A percentile compares a stretch with the other conserved stretches of the same genome.
These are phyloP conservation scores for Xylaria scruposa DNA, from an alignment of 495 filamentous ascomycete genomes.

Conservation along the genomic window DNA sequence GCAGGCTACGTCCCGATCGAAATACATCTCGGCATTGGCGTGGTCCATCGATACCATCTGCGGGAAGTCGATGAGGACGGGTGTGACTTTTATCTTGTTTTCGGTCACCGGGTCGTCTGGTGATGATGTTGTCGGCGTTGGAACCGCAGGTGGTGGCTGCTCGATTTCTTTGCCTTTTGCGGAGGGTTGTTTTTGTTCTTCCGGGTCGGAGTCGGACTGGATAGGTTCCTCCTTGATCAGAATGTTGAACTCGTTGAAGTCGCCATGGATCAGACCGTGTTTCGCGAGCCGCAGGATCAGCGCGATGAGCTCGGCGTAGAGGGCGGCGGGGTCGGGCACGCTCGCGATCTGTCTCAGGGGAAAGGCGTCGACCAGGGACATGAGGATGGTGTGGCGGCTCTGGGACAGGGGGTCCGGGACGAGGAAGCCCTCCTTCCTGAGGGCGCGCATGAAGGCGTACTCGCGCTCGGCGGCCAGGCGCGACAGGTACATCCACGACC, in stretches of 20 bases:
- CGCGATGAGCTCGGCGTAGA: slow-evolving; percentile 89
- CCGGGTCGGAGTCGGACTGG: slow-evolving; percentile 22
- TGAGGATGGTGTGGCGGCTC: slow-evolving; percentile 92
- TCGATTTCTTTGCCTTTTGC: slow-evolving; percentile 38
- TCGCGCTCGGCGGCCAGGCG: slow-evolving; percentile 91
- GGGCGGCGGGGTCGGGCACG: slow-evolving; percentile 75
- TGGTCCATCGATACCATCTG: slow-evolving; percentile 99
- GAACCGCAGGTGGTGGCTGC: not conserved
- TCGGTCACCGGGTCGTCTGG: slow-evolving; percentile 1
- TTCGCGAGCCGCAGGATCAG: slow-evolving; percentile 85
- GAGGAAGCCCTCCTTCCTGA: slow-evolving; percentile 80
- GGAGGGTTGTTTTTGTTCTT: slow-evolving; percentile 38
- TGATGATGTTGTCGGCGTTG: slow-evolving; percentile 21
- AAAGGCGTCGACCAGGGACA: slow-evolving; percentile 87
- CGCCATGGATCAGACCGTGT: slow-evolving; percentile 92
- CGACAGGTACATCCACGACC: slow-evolving; percentile 95
- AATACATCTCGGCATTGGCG: slow-evolving; percentile 90
- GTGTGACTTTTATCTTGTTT: slow-evolving; percentile 55
- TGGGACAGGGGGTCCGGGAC: slow-evolving; percentile 88
- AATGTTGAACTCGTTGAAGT: slow-evolving; percentile 99
- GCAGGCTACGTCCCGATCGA: slow-evolving; percentile 92
- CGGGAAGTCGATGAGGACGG: slow-evolving; percentile 95
- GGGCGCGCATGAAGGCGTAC: slow-evolving; percentile 87
- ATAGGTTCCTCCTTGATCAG: slow-evolving; percentile 76
- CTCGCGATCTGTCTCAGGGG: slow-evolving; percentile 84